phyloP scores from a whole-genome alignment of 805 yeast species.

The Blastobotrys terrestris region DNA sequence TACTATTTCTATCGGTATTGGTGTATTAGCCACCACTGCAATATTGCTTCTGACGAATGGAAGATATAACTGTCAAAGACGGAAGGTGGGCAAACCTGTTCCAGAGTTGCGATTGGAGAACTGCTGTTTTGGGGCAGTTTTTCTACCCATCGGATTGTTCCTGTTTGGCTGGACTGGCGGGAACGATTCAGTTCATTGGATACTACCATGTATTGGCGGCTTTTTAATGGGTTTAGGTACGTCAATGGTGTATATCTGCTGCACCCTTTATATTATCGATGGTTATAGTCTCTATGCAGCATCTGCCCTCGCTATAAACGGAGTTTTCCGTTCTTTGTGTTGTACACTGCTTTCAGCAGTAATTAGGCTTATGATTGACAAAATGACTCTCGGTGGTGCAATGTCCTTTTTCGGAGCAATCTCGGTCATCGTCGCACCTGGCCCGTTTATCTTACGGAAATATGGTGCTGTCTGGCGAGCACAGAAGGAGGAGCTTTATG shows the following conservation, averaged over 20 bases:
- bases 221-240: not conserved
- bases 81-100: not conserved
- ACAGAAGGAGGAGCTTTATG: not conserved
- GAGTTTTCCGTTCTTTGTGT: conserved; percentile 5
- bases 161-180: conserved; percentile 89
- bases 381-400: conserved; percentile 10
- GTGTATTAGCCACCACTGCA: conserved; percentile 26
- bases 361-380: conserved; percentile 5
- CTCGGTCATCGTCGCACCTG: conserved; percentile 9
- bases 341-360: conserved; percentile 8
- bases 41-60: not conserved
- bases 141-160: conserved; percentile 71
- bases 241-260: conserved; percentile 7
- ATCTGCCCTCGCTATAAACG: conserved; percentile 5
- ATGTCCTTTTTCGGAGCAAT: conserved; percentile 13
- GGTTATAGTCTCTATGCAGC: not conserved
- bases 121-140: conserved; percentile 46
- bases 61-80: not conserved
- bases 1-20: conserved; percentile 45
- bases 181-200: not conserved
- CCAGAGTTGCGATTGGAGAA: not conserved
- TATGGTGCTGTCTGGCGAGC: conserved; percentile 4
- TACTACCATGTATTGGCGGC: not conserved
- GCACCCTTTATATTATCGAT: not conserved
- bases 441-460: conserved; percentile 10